Base-by-base conservation (phyloP, 73 alveolate genomes). In the Paramecium caudatum region DNA sequence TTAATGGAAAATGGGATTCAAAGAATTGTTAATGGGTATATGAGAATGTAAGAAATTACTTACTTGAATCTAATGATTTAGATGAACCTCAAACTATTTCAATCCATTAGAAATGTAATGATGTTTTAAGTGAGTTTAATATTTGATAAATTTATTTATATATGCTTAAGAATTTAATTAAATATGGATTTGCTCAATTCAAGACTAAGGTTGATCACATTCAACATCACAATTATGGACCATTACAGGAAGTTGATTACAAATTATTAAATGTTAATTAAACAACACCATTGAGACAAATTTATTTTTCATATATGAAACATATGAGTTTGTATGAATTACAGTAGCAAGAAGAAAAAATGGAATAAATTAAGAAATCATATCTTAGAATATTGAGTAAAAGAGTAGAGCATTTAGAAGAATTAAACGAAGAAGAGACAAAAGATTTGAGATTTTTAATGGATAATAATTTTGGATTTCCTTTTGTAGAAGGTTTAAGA, bases 381-480 rank as follows among this genome's bases (percentile, higher is more conserved):
- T 74, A 74, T 74, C 7, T 74, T 15, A 74, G 68, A 27, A 74
- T 74, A 36, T 27, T 74, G 21, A 17, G 34, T 5, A 21, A 74
- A 41, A 45, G 68, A 74, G 7, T 74, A 41, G 43, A 19, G 10
- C 36, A 74, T 45, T 2, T 41, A 8, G 68, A 74, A 16, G 47
- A n/a, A 27, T 0, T 74, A 21, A 15, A 41, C 2, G 43, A 41
- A 9, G 47, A 16, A 3, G 88, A 74, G 32, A 9, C 0, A 8
- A 41, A 74, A 43, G 88, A 74, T 41, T 37, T 74, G 19, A 25
- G 88, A 41, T 74, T 41, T 45, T 39, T 74, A 41, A 41, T 41
- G 5, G 88, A 74, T 13, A 74, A 74, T 39, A 74, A 74, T 74
- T 74, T 74, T 74, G 88, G 88, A 41, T 74, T 74, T 45, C 88